Evolutionary conservation across 78 protist species (phyloP).

Genomic region (Planoprotostelium fungivorum): DNA sequence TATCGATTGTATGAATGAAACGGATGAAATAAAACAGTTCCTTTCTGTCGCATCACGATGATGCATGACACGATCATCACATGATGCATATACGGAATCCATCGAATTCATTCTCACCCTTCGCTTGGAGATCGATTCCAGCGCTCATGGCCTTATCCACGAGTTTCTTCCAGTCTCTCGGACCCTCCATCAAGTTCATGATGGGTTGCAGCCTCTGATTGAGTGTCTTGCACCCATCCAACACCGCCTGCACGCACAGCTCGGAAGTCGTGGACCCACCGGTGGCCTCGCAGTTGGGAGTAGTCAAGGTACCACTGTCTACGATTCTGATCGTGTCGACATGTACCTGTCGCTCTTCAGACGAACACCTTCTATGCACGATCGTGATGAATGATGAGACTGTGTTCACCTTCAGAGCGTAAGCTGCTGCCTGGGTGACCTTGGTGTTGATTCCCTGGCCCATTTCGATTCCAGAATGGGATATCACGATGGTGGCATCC

Average conservation of each 20-base stretch:
- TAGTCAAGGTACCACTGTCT: conserved; percentile 82
- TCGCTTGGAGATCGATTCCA: neutral
- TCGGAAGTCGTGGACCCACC: conserved; percentile 90
- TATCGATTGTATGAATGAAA: no score
- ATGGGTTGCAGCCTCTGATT: conserved; percentile 71
- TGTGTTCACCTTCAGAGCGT: conserved; percentile 48
- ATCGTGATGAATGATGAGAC: no score
- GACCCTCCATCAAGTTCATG: neutral
- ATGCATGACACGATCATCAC: no score
- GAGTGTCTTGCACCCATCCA: conserved; percentile 85
- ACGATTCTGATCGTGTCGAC: conserved; percentile 50
- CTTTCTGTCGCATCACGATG: no score
- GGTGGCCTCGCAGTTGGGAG: conserved; percentile 85
- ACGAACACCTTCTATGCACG: no score
- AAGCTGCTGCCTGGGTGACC: conserved; percentile 76
- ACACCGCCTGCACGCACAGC: conserved; percentile 89
- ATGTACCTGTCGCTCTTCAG: conserved; percentile 14
- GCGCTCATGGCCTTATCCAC: neutral
- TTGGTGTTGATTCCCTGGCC: conserved; percentile 96
- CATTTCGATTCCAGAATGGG: conserved; percentile 96
- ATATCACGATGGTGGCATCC: conserved; percentile 91
- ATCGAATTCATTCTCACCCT: no score
- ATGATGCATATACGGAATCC: no score
- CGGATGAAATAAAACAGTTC: no score
- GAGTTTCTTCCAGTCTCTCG: neutral